Conservation (phyloP, 2,329 filamentous ascomycete genomes). For the Colletotrichum orchidophilum region DNA sequence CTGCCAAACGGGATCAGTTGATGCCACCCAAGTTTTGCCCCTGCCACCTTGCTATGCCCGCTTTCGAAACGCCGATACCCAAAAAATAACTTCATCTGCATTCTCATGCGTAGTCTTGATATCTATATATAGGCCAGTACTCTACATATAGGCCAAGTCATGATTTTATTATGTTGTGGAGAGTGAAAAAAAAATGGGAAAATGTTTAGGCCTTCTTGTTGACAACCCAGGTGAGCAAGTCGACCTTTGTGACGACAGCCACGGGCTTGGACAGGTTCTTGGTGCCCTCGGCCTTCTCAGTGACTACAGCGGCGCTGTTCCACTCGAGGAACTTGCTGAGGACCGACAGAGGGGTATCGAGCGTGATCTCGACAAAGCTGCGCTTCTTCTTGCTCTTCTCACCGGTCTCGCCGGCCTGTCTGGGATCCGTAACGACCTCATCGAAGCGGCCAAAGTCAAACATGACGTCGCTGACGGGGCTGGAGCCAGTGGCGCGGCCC, state of each 20-base stretch:
- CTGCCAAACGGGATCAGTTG: slow-evolving; percentile 32
- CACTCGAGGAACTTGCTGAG: slow-evolving; percentile 96
- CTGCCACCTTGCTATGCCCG: slow-evolving; percentile 23
- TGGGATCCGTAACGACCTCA: slow-evolving; percentile 90
- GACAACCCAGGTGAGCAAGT: slow-evolving; percentile 91
- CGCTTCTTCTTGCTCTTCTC: slow-evolving; percentile 59
- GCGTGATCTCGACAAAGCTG: slow-evolving; percentile 93
- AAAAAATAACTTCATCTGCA: neutral
- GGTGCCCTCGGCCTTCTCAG: slow-evolving; percentile 71
- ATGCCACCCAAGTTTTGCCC: slow-evolving; percentile 33
- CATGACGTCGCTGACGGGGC: slow-evolving; percentile 88
- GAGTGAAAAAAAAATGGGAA: neutral
- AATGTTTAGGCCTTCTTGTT: slow-evolving; percentile 57
- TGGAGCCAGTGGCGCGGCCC: slow-evolving; percentile 79
- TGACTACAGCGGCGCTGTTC: slow-evolving; percentile 96
- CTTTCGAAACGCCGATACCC: slow-evolving; percentile 33
- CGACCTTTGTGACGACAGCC: slow-evolving; percentile 95
- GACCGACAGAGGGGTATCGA: slow-evolving; percentile 84
- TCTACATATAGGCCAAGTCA: slow-evolving; percentile 35
- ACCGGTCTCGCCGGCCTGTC: slow-evolving; percentile 61
- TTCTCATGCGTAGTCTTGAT: neutral
- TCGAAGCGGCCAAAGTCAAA: slow-evolving; percentile 91
- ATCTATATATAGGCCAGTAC: slow-evolving; percentile 31
- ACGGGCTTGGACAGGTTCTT: slow-evolving; percentile 76
- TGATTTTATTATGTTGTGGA: slow-evolving; percentile 10